A percentile compares a stretch with the other conserved stretches of the same genome.
Conservation (phyloP, 2,329 filamentous ascomycete genomes). For the Cucurbitaria berberidis region DNA sequence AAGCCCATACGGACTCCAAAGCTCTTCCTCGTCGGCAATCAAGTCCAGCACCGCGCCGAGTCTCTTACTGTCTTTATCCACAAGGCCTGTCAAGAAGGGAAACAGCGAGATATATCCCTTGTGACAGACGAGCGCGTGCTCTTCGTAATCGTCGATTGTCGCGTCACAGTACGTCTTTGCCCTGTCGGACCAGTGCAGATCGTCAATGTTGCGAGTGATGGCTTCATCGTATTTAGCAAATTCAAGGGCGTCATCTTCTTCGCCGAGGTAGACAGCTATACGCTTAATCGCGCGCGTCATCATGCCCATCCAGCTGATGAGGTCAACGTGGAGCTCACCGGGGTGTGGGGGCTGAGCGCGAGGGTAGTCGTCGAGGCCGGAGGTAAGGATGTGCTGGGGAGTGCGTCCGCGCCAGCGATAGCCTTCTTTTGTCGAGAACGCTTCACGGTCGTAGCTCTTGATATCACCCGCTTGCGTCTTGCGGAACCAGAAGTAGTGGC, state of each 20-base stretch:
- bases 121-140: slow-evolving; percentile 87
- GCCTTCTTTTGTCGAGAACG: slow-evolving; percentile 86
- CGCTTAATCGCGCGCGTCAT: slow-evolving; percentile 86
- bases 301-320: slow-evolving; percentile 97
- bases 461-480: slow-evolving; percentile 89
- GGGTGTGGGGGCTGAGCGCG: slow-evolving; percentile 92
- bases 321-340: slow-evolving; percentile 91
- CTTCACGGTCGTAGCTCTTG: slow-evolving; percentile 87
- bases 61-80: slow-evolving; percentile 75
- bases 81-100: slow-evolving; percentile 84
- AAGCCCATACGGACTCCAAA: slow-evolving; percentile 92
- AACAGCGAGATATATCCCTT: slow-evolving; percentile 95
- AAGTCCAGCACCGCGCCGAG: slow-evolving; percentile 78
- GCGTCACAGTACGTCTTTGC: slow-evolving; percentile 90
- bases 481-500: slow-evolving; percentile 94
- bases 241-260: slow-evolving; percentile 75
- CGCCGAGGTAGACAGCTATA: slow-evolving; percentile 76
- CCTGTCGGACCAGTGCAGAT: slow-evolving; percentile 88
- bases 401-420: slow-evolving; percentile 96
- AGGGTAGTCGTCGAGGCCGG: slow-evolving; percentile 94
- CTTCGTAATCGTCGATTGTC: slow-evolving; percentile 93
- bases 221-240: slow-evolving; percentile 75
- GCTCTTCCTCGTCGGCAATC: slow-evolving; percentile 77
- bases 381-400: slow-evolving; percentile 84
- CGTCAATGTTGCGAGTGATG: slow-evolving; percentile 84